Percentiles rank a stretch among this genome's conserved stretches.
phyloP scores from a whole-genome alignment of 2,329 filamentous ascomycete genomes.

The Botrytis pseudocinerea region DNA sequence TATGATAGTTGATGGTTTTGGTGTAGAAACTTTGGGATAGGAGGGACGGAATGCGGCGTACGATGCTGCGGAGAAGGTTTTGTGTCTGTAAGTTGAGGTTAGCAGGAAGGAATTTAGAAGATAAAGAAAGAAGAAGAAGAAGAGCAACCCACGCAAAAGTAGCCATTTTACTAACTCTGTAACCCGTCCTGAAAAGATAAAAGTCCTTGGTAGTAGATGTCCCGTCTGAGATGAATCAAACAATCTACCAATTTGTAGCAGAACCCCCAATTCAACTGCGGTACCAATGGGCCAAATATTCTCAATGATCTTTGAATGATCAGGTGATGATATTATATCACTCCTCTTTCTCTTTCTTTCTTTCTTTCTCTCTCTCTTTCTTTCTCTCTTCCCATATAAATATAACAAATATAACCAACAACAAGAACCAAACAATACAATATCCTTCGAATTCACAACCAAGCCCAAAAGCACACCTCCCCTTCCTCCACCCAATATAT shows the following conservation, averaged over 20 bases:
- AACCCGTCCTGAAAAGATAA: not conserved
- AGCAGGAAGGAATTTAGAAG: slow-evolving; percentile 20
- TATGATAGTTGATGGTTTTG: slow-evolving; percentile 56
- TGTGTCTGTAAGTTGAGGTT: slow-evolving; percentile 46
- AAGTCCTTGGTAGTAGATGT: not conserved
- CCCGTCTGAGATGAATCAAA: not conserved
- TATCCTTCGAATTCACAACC: too few relatives aligned
- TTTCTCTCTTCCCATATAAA: too few relatives aligned
- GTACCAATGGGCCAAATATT: not conserved
- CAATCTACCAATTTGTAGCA: not conserved
- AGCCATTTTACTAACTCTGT: slow-evolving; percentile 44
- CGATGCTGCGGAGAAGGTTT: slow-evolving; percentile 55
- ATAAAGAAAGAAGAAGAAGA: not conserved
- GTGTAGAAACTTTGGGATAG: slow-evolving; percentile 58
- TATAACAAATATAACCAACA: too few relatives aligned
- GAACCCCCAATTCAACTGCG: not conserved
- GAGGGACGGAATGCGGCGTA: slow-evolving; percentile 62
- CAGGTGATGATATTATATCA: not conserved
- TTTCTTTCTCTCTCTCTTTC: too few relatives aligned
- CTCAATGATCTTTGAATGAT: not conserved
- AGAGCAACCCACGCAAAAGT: slow-evolving; percentile 48
- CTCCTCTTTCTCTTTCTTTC: not conserved
- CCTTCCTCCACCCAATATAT: too few relatives aligned
- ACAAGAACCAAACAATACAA: too few relatives aligned
- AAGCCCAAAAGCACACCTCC: too few relatives aligned